These are phyloP conservation scores for Sinapis alba DNA, from an alignment of 441 rosid species.

Conservation along the genomic window DNA sequence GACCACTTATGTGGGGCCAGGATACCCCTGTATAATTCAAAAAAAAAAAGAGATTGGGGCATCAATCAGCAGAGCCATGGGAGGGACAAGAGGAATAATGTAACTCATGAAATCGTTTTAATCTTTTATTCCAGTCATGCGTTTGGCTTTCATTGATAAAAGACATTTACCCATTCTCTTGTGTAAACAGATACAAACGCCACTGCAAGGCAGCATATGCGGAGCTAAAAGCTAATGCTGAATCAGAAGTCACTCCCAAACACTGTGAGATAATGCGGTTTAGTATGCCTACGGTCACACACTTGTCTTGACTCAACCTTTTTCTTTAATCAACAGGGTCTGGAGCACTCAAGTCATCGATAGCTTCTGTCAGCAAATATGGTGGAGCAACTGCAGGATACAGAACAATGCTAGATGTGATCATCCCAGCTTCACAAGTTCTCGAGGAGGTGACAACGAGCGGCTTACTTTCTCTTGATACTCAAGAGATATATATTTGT, in stretches of 20 bases:
- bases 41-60: too few species aligned
- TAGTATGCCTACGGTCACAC: conserved; percentile 3
- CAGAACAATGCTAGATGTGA: conserved; percentile 89
- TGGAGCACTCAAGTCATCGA: conserved; percentile 84
- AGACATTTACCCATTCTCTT: conserved; percentile 12
- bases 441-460: conserved; percentile 66
- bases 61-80: conserved; percentile 86
- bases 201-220: conserved; percentile 90
- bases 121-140: too few species aligned
- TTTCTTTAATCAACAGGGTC: conserved; percentile 58
- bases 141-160: background rate
- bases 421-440: conserved; percentile 81
- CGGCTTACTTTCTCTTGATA: background rate
- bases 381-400: conserved; percentile 92
- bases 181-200: conserved; percentile 62
- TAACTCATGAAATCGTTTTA: too few species aligned
- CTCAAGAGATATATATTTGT: background rate
- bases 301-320: background rate
- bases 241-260: conserved; percentile 59
- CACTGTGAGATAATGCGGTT: conserved; percentile 61
- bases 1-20: too few species aligned
- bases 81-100: conserved; percentile 97
- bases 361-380: conserved; percentile 82
- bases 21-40: too few species aligned
- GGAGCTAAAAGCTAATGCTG: conserved; percentile 57